Base-by-base conservation (phyloP, 2,329 filamentous ascomycete species). In the Hypoxylon sp. region DNA sequence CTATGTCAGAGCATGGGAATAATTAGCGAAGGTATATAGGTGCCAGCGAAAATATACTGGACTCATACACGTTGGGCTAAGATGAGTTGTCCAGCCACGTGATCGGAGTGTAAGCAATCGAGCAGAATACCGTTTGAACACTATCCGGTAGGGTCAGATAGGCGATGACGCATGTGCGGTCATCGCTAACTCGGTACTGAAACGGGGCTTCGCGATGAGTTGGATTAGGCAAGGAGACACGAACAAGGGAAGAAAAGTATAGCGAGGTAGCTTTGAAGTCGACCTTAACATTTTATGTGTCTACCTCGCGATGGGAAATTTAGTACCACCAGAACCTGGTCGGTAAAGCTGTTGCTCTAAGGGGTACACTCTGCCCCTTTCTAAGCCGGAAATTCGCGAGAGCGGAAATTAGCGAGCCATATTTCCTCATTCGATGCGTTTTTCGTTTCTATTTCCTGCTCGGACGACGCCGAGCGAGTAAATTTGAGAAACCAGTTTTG, bases 401-500 rank as follows among this genome's bases (percentile, higher is more conserved):
- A 28, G 14, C 38, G 53, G 53, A 56, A 34, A 56, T 56, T 56
- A 46, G 7, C 14, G 25, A 56, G 21, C 32, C 9, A 45, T 25
- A 43, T 41, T 41, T 41, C n/a, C 14, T 17, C 14, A 10, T 43
- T 43, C n/a, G 38, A 56, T 56, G 13, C 28, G 14, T n/a, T 32
- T 32, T 38, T 34, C 38, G 14, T 17, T 17, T 11, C 28, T 43
- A 17, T 75, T n/a, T 43, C 49, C 36, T 38, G 28, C 19, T 58
- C 38, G 28, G 23, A 46, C 17, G 46, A 19, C 11, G 34, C n/a
- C 49, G 23, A 41, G 36, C 30, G 21, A 17, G 36, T 13, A 25
- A 23, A 11, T 14, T 4, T 6, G 6, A 14, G 10, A 30, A 19
- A 13, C 28, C 19, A 14, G 6, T 38, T 34, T 32, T 19, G 10